Percentiles rank a stretch among this genome's conserved stretches.
These are phyloP conservation scores for Coniochaeta sp. DNA, from an alignment of 2,329 filamentous ascomycete species.

Conservation along the genomic window DNA sequence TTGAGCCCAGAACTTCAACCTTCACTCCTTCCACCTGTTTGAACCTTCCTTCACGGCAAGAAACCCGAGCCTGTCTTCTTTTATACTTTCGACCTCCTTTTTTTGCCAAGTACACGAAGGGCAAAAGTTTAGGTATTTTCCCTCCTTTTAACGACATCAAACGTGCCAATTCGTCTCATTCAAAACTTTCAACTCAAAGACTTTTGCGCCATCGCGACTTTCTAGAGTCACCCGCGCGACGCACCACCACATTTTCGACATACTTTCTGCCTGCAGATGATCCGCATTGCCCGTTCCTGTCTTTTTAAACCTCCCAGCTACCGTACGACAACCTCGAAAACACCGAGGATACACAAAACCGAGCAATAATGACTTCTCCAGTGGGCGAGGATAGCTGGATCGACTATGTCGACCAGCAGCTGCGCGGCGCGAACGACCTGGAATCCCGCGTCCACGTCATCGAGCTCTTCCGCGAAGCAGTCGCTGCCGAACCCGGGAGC, in stretches of 20 bases:
- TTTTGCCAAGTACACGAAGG: slow-evolving; percentile 1
- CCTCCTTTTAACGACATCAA: neutral
- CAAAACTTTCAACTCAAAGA: neutral
- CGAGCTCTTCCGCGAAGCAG: slow-evolving; percentile 65
- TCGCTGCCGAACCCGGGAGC: slow-evolving; percentile 65
- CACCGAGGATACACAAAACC: neutral
- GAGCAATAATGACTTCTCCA: slow-evolving; percentile 26
- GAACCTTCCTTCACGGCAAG: too few species aligned
- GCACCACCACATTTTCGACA: too few species aligned
- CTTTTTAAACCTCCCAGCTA: neutral
- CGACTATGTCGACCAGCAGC: slow-evolving; percentile 69
- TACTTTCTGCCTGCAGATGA: neutral
- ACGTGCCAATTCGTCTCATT: neutral
- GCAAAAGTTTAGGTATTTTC: neutral
- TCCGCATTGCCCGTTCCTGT: neutral
- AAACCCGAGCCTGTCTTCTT: neutral
- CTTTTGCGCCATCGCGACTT: too few species aligned
- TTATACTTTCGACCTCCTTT: neutral
- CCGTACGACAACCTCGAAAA: neutral
- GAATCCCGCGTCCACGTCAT: slow-evolving; percentile 64
- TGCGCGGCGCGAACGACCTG: slow-evolving; percentile 49
- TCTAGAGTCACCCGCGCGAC: too few species aligned
- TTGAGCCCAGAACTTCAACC: neutral
- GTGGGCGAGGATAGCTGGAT: slow-evolving; percentile 73
- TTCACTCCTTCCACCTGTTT: neutral